Evolutionary conservation across 2,329 filamentous ascomycete genomes (phyloP), one percentile per base, ranked within the genome.

Genomic region (Sphaerulina vaccinii): DNA sequence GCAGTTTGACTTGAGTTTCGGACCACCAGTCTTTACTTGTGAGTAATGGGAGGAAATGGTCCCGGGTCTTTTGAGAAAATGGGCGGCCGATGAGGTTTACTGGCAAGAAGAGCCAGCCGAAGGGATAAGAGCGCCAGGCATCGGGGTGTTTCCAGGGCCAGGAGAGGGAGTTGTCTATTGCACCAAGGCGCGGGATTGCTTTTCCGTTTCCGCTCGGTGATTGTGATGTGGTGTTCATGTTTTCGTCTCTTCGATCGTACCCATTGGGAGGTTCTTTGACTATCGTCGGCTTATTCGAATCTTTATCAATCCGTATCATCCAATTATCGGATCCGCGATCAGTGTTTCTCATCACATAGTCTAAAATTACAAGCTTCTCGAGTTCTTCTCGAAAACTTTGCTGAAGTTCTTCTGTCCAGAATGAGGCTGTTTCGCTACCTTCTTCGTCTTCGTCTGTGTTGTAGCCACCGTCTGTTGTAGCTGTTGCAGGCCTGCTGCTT

Each of bases 71-170:
- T 68, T 96, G 87, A 6, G 93, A 96, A 66, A 99, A 99, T 1
- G 93, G 93, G 51, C 95, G 86, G 10, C 93, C 93, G 59, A 99
- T 99, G 22, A 99, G 81, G 50, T 93, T 95, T 5, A 99, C 93
- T 0, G 93, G 93, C 3, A 99, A 77, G 73, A 99, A 99, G 1
- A 99, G 84, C 93, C 93, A 99, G 32, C 93, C 93, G 68, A 99
- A 99, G 0, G 93, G 93, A 70, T 96, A 99, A 73, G 90, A 93
- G 57, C 83, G 79, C 83, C 83, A 86, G 51, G 92, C 93, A 76
- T 99, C 92, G 0, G 92, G 92, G 65, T 97, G 92, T 70, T 97
- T 97, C 93, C 92, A 99, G 1, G 93, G 93, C 90, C 93, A 99
- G 1, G 93, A 97, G 59, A 99, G 72, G 60, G 90, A 96, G 71